A percentile compares a stretch with the other conserved stretches of the same genome.
These are phyloP conservation scores for Phallus indusiatus DNA, from an alignment of 768 basidiomycete species.

Conservation along the genomic window DNA sequence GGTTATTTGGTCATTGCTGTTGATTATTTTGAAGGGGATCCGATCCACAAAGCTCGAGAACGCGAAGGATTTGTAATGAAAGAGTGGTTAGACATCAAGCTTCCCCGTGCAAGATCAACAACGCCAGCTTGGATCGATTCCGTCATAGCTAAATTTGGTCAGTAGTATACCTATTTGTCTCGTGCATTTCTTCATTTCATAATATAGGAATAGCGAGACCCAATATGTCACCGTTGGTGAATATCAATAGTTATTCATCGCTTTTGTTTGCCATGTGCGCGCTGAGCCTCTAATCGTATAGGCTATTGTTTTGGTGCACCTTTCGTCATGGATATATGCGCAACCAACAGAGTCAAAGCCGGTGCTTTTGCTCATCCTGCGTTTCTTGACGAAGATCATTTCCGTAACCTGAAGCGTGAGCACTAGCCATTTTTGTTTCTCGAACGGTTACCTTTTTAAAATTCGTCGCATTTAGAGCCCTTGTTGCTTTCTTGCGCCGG, in stretches of 20 bases:
- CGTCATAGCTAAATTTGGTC: slow-evolving; percentile 41
- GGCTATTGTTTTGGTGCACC: slow-evolving; percentile 22
- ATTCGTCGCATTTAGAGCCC: slow-evolving; percentile 11
- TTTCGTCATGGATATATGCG: slow-evolving; percentile 15
- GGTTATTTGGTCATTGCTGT: slow-evolving; percentile 50
- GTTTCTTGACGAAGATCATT: slow-evolving; percentile 14
- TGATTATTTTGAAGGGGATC: slow-evolving; percentile 58
- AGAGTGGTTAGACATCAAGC: slow-evolving; percentile 33
- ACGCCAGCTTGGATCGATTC: slow-evolving; percentile 44
- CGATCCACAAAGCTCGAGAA: slow-evolving; percentile 30
- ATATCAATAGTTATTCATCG: not conserved
- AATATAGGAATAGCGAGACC: slow-evolving; percentile 18
- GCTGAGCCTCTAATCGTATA: not conserved
- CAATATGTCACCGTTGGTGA: slow-evolving; percentile 40
- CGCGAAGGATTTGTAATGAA: slow-evolving; percentile 28
- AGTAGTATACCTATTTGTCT: not conserved
- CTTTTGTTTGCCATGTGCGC: not conserved
- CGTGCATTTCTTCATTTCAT: slow-evolving; percentile 11
- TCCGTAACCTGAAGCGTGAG: slow-evolving; percentile 12
- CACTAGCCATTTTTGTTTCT: not conserved
- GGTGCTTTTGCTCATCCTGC: slow-evolving; percentile 19
- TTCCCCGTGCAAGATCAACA: slow-evolving; percentile 27
- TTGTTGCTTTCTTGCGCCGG: slow-evolving; percentile 15
- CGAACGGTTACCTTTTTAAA: not conserved
- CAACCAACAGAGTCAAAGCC: slow-evolving; percentile 2